Base-by-base conservation (phyloP, 768 basidiomycete genomes). In the Cantharellus cinnabarinus region DNA sequence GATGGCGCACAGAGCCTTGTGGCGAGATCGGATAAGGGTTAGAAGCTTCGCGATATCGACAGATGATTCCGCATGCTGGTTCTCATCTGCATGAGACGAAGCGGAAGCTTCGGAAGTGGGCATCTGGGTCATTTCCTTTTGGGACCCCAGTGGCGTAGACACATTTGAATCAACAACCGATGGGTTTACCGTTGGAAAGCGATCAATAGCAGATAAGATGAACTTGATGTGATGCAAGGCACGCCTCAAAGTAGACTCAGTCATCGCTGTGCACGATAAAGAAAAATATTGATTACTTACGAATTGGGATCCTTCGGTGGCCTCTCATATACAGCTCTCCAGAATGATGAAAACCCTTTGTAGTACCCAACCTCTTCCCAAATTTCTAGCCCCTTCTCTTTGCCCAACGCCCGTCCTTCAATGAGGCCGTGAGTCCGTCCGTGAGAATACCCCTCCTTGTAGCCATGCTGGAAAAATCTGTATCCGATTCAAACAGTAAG, bases 331-430 rank as follows among this genome's bases (percentile, higher is more conserved):
- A 86, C 70, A 2, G 73, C 73, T 61, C 72, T 68, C 87, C 88
- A 95, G 59, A 81, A 77, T 58, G 65, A 62, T 2, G 89, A 89
- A 64, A 85, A 84, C 3, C 91, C 94, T 65, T 93, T 79, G 68
- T 93, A 93, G 65, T 83, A 97, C 2, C 88, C 91, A 7, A 99
- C 77, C 69, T 99, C 94, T 69, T 97, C 93, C 90, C 91, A 97
- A 70, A 95, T 81, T 70, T 94, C 91, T 68, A 82, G 97, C 0
- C 86, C 88, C 64, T 94, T 91, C 64, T 89, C 84, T 58, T 82
- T 76, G 2, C 91, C 94, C 15, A 97, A 75, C 0, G 85, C 83
- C 10, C 90, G 76, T 4, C 94, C 94, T 68, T 99, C 90, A 62
- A 90, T 89, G 35, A 87, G 70, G 2, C 94, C 91, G 64, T 94